A percentile compares a stretch with the other conserved stretches of the same genome.
Conservation (phyloP, 768 basidiomycete species). For the Lactarius vividus region DNA sequence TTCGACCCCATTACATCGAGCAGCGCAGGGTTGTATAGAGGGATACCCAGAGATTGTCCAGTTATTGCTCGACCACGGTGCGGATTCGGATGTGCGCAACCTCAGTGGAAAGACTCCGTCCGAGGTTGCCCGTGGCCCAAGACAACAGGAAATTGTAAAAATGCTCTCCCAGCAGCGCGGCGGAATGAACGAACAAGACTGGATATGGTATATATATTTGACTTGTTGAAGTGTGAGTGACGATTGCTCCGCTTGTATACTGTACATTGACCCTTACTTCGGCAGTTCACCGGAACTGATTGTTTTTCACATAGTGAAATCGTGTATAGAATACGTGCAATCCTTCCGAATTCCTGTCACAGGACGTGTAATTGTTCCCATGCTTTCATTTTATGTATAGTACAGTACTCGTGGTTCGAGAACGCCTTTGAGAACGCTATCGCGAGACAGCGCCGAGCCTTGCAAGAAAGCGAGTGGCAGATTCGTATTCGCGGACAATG, state of each 20-base stretch:
- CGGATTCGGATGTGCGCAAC: not conserved
- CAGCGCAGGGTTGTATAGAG: not conserved
- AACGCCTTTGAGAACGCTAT: not conserved
- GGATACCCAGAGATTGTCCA: not conserved
- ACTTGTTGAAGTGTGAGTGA: not conserved
- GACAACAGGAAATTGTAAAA: not conserved
- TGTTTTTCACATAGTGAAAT: not conserved
- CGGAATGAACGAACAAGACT: not conserved
- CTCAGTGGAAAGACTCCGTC: not conserved
- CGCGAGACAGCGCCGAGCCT: not conserved
- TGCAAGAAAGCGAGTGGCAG: not conserved
- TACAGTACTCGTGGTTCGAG: not conserved
- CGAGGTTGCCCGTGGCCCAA: not conserved
- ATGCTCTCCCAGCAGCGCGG: not conserved
- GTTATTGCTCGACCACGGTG: not conserved
- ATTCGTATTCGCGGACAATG: not conserved
- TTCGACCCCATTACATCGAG: not conserved
- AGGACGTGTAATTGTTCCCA: not conserved
- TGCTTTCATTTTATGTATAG: not conserved
- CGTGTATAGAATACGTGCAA: not conserved
- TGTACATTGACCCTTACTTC: not conserved
- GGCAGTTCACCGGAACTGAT: not conserved
- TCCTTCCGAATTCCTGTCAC: not conserved
- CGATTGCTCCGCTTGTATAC: not conserved
- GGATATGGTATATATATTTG: not conserved